Base-by-base conservation (phyloP, 2,329 filamentous ascomycete genomes). In the Drechmeria coniospora region DNA sequence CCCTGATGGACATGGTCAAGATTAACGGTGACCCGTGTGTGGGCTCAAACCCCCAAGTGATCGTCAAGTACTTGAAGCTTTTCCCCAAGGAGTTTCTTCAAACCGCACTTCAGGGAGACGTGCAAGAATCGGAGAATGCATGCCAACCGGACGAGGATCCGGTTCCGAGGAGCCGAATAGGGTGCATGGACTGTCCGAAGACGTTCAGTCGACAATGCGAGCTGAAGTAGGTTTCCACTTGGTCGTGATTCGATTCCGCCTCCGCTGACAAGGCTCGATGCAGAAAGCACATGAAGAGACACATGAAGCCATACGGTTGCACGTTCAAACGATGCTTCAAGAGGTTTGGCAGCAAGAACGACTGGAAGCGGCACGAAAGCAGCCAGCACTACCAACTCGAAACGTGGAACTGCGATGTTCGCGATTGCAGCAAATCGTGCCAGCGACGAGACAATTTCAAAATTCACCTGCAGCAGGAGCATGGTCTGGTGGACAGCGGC, bases 321-420 rank as follows among this genome's bases (percentile, higher is more conserved):
- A 92, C 83, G 0, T 79, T 74, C 36, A 51, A 60, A 7, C 52
- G 56, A 17, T 93, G 86, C 43, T 50, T 54, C 26, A 84, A 82
- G 44, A 60, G 47, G 0, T 93, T 93, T 39, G 86, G 86, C n/a
- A 86, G 79, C 50, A 92, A 93, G 46, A 86, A 83, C 33, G 86
- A 94, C 50, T 94, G 73, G 86, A 92, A 92, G 47, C 72, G 86
- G 2, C 86, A 94, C 43, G 87, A 94, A 44, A 78, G 73, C 37
- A 73, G 68, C 11, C 79, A 87, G 43, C 84, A 93, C 47, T 72
- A 68, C 34, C 69, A 78, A 32, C 50, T 68, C 5, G 76, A 84
- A 42, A 63, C 65, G 26, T 93, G 79, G 74, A 69, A 68, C 17
- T 93, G 84, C 45, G 59, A 66, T 17, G 50, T 64, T 25, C 38